Evolutionary conservation across 805 yeast genomes (phyloP), one percentile per base, ranked within the genome.

Genomic region (Millerozyma miso): DNA sequence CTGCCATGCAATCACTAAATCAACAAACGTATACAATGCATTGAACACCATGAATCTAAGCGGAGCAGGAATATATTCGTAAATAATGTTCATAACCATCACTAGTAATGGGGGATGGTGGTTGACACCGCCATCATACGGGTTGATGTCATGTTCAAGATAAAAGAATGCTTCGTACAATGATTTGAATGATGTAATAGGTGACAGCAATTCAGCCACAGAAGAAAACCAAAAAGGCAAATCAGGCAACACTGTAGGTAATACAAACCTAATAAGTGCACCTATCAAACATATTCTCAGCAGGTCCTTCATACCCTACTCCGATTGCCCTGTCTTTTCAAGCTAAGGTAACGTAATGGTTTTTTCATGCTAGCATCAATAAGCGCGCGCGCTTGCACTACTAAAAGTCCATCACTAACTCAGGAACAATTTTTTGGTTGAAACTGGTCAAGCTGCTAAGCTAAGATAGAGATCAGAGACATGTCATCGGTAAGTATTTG

Each of bases 71-170:
- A 50, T 48, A 14, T 19, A 35, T 35, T 52, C 59, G 32, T 67
- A 49, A 15, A 79, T 36, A 4, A 65, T 38, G 8, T 73, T 66
- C 56, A 83, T 71, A 1, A 79, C 45, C 2, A 71, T 64, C 31
- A 88, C 73, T 17, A 91, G 54, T 15, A 89, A 57, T 3, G 97
- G 96, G 3, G 95, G 81, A 52, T 88, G 96, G 61, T 88, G 91
- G 31, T 84, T 83, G 14, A 89, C 80, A 18, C 95, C 95, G 7
- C 97, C 97, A 47, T 79, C 79, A 55, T 88, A 91, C 6, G 88
- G 80, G 37, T 81, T 73, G 39, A 85, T 68, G 16, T 71, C 73
- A 52, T 81, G 75, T 3, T 69, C 59, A 42, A 79, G 63, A 39
- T 86, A 71, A 51, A 76, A 86, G 8, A 85, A 65, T 4, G 71